Percentiles rank a stretch among this genome's conserved stretches.
Conservation (phyloP, 441 rosid genomes). For the Erodium moschatum region DNA sequence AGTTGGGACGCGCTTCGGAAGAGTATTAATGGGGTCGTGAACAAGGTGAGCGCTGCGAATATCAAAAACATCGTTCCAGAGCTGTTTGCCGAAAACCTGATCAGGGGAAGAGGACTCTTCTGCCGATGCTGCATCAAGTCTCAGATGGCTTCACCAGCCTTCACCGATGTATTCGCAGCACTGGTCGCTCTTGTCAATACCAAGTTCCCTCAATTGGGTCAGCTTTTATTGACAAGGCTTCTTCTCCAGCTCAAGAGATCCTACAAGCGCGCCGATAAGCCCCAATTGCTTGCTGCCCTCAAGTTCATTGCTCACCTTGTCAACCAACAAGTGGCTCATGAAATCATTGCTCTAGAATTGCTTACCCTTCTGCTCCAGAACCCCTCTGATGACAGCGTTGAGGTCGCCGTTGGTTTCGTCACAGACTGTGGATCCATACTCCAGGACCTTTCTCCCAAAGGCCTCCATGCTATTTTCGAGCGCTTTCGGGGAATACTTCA, state of each 20-base stretch:
- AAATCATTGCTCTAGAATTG: slow-evolving; percentile 71
- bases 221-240: slow-evolving; percentile 69
- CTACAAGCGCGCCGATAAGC: slow-evolving; percentile 79
- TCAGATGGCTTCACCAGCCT: slow-evolving; percentile 91
- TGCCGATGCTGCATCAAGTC: slow-evolving; percentile 91
- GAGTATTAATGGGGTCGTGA: slow-evolving; percentile 84
- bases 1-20: slow-evolving; percentile 92
- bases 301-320: slow-evolving; percentile 86
- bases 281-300: slow-evolving; percentile 77
- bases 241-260: slow-evolving; percentile 87
- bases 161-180: slow-evolving; percentile 87
- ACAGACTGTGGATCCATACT: slow-evolving; percentile 84
- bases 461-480: slow-evolving; percentile 79
- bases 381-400: slow-evolving; percentile 87
- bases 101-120: slow-evolving; percentile 82
- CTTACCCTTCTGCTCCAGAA: slow-evolving; percentile 54
- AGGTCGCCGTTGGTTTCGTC: slow-evolving; percentile 89
- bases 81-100: slow-evolving; percentile 73
- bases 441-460: slow-evolving; percentile 80
- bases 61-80: slow-evolving; percentile 84
- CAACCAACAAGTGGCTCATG: slow-evolving; percentile 86
- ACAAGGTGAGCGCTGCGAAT: slow-evolving; percentile 76
- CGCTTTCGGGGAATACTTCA: slow-evolving; percentile 89
- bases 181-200: slow-evolving; percentile 72
- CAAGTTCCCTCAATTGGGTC: slow-evolving; percentile 85